phyloP scores from a whole-genome alignment of 2,329 filamentous ascomycete species.

The Dothideomycetidae sp. region DNA sequence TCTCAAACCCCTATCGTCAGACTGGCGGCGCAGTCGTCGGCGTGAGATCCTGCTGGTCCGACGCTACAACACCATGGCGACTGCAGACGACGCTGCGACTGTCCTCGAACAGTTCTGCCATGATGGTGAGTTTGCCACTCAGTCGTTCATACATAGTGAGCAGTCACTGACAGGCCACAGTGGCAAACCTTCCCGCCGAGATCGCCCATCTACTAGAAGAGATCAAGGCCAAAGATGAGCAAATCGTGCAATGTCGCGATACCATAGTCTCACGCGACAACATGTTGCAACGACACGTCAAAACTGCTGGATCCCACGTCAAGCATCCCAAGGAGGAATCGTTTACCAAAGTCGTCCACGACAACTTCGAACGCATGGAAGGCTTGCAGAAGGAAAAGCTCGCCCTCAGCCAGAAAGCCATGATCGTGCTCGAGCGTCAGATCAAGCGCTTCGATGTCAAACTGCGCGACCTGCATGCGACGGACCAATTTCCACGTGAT shows the following conservation, averaged over 20 bases:
- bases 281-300: constrained; percentile 70
- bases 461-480: constrained; percentile 43
- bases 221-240: constrained; percentile 63
- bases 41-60: too few species aligned
- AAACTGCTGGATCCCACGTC: constrained; percentile 57
- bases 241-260: constrained; percentile 53
- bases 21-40: too few species aligned
- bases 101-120: constrained; percentile 68
- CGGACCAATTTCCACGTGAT: constrained; percentile 45
- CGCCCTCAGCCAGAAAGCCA: constrained; percentile 49
- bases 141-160: constrained; percentile 2
- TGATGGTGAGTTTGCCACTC: constrained; percentile 36
- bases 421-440: constrained; percentile 49
- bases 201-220: constrained; percentile 74
- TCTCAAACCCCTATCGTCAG: too few species aligned
- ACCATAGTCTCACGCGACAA: constrained; percentile 58
- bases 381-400: constrained; percentile 63
- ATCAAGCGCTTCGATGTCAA: constrained; percentile 49
- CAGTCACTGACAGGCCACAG: constrained; percentile 22
- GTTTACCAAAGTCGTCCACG: constrained; percentile 49
- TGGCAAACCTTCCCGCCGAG: constrained; percentile 68
- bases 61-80: constrained; percentile 32
- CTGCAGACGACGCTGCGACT: constrained; percentile 47
- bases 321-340: constrained; percentile 62
- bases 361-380: constrained; percentile 55